Evolutionary conservation across 108 stramenopile genomes (phyloP).

Genomic region (Skeletonema grethae): DNA sequence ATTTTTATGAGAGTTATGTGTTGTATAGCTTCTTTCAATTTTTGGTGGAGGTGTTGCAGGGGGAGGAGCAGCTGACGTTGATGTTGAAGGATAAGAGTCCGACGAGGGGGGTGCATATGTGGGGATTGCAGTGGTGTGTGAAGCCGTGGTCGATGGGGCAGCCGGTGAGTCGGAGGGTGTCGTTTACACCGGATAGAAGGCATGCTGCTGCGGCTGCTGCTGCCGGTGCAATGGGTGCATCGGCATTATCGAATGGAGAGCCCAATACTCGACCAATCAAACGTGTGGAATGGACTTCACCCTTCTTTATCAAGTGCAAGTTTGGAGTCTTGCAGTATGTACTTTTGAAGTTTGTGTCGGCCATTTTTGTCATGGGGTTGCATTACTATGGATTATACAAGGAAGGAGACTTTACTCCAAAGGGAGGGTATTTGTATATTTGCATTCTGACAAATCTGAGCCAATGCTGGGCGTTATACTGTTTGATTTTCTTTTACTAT

Average conservation of each 20-base stretch:
- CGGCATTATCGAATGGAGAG: conserved; percentile 9
- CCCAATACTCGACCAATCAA: conserved; percentile 49
- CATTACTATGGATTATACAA: conserved; percentile 77
- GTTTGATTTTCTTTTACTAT: conserved; percentile 93
- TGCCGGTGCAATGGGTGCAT: not conserved
- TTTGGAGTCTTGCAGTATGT: conserved; percentile 95
- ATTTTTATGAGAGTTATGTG: conserved; percentile 93
- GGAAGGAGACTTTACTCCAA: conserved; percentile 86
- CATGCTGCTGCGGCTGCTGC: not conserved
- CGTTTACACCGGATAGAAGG: conserved; percentile 28
- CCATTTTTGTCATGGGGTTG: conserved; percentile 58
- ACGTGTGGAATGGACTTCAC: conserved; percentile 82
- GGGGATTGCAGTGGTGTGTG: conserved; percentile 82
- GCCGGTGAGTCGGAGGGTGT: conserved; percentile 58
- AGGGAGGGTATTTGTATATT: conserved; percentile 86
- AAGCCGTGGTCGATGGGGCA: conserved; percentile 94
- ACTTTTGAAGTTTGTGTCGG: conserved; percentile 74
- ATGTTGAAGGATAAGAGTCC: conserved; percentile 91
- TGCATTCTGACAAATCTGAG: conserved; percentile 88
- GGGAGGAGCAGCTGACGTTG: conserved; percentile 81
- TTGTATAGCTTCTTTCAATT: conserved; percentile 94
- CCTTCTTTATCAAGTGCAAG: conserved; percentile 88
- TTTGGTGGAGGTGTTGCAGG: conserved; percentile 89
- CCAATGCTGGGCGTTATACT: conserved; percentile 97
- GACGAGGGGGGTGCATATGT: conserved; percentile 85